Evolutionary conservation across 176 grass and related monocot genomes (phyloP), one percentile per base, ranked within the genome.

Genomic region (Dendrocalamus sinicus): DNA sequence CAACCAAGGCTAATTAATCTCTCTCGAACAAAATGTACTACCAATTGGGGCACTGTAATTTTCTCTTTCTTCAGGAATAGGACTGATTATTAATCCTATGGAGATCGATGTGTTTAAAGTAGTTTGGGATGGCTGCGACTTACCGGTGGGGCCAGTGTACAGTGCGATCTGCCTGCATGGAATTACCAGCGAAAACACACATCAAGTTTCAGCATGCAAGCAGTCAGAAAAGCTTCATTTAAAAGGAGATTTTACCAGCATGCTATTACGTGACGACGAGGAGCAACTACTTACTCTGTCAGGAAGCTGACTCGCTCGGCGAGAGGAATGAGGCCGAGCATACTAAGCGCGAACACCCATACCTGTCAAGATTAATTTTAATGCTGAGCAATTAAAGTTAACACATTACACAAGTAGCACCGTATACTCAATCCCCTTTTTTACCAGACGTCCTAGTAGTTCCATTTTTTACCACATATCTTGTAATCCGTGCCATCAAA

Each of bases 291-390:
- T 90, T 86, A 96, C 96, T 99, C 96, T 32, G 96, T 99, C 30
- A 99, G 93, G 83, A 99, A 99, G 91, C 96, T 99, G 77, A 99
- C 91, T 16, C 96, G 84, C 79, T 99, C 96, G 9, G 96, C 93
- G 17, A 99, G 96, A 57, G 96, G 96, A 32, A 88, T 88, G 23
- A 99, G 86, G 13, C 92, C 96, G 44, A 99, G 41, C 58, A 99
- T 83, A 73, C 96, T 94, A 40, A 90, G 76, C 2, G 82, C 78
- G 53, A 99, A 99, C 37, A 96, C 67, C 96, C 96, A 99, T 51
- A 88, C 92, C 96, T 99, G 85, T n/a, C 70, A 35, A 35, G 4
- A 64, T 82, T 43, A 72, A 22, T 26, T 77, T 58, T n/a, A 32
- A 15, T 58, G 46, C 52, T 11, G 2, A 8, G 58, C 47, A 66